Evolutionary conservation across 257 asterid species (phyloP).

Genomic region (Petunia secreta): DNA sequence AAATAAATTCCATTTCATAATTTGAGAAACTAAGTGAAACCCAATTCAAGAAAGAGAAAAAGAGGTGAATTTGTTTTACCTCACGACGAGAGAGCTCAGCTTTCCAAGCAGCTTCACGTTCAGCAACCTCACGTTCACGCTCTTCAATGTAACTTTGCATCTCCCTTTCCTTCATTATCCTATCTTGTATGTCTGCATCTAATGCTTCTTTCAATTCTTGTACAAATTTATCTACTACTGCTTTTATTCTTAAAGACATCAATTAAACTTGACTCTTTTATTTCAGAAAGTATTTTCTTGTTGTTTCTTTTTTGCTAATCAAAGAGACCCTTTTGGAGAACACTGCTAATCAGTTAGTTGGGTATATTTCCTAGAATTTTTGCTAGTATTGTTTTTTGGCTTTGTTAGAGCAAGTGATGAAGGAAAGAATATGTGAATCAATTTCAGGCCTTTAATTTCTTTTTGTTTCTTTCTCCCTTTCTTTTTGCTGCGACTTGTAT

Average conservation of each 20-base stretch:
- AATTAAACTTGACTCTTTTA: neutral
- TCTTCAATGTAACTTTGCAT: constrained; percentile 99
- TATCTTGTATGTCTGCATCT: constrained; percentile 94
- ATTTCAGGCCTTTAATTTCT: constrained; percentile 18
- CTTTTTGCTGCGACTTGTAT: neutral
- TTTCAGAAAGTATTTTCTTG: neutral
- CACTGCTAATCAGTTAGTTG: neutral
- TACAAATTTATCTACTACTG: constrained; percentile 93
- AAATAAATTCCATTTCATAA: neutral
- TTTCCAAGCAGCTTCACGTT: constrained; percentile 99
- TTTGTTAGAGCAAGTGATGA: neutral
- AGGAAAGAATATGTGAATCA: constrained; percentile 21
- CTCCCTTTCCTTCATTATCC: constrained; percentile 98
- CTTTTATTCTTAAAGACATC: constrained; percentile 94
- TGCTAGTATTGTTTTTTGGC: neutral
- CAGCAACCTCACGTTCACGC: constrained; percentile 98
- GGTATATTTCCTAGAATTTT: too few relatives aligned
- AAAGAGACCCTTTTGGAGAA: neutral
- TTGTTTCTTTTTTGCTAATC: neutral
- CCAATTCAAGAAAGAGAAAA: neutral
- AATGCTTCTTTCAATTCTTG: constrained; percentile 95
- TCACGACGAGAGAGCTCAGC: constrained; percentile 99
- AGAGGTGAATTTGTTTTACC: constrained; percentile 46
- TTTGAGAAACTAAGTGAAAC: neutral
- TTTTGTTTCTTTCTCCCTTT: neutral